Percentiles rank a stretch among this genome's conserved stretches.
phyloP scores from a whole-genome alignment of 805 yeast genomes.

The Candida pseudofarinosa region DNA sequence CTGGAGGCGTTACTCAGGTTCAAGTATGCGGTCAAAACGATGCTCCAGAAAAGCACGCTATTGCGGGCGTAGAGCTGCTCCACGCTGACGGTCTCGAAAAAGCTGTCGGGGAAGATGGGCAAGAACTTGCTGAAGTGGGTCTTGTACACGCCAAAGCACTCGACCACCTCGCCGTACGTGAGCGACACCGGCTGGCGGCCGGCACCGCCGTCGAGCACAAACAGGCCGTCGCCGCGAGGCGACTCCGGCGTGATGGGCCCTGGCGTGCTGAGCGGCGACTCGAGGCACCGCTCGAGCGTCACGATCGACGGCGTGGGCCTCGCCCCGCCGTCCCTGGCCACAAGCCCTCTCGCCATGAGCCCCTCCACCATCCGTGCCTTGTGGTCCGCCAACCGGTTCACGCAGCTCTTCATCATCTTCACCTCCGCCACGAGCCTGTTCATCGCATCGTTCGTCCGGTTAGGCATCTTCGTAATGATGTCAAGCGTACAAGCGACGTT shows the following conservation, averaged over 20 bases:
- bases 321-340: not conserved
- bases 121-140: slow-evolving; percentile 25
- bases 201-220: not conserved
- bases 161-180: slow-evolving; percentile 11
- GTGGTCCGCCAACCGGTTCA: slow-evolving; percentile 21
- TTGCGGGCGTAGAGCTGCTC: slow-evolving; percentile 21
- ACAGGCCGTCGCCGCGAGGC: slow-evolving; percentile 1
- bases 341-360: slow-evolving; percentile 1
- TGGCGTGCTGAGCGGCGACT: slow-evolving; percentile 10
- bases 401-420: slow-evolving; percentile 14
- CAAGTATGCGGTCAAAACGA: slow-evolving; percentile 31
- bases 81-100: slow-evolving; percentile 13
- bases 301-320: slow-evolving; percentile 16
- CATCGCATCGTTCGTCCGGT: slow-evolving; percentile 30
- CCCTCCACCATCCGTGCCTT: slow-evolving; percentile 14
- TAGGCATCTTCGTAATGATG: slow-evolving; percentile 47
- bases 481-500: slow-evolving; percentile 53
- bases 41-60: slow-evolving; percentile 39
- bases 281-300: slow-evolving; percentile 20
- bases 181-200: slow-evolving; percentile 7
- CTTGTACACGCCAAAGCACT: slow-evolving; percentile 19
- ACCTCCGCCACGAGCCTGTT: slow-evolving; percentile 26
- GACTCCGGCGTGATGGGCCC: slow-evolving; percentile 3
- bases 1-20: slow-evolving; percentile 14
- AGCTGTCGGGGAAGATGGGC: slow-evolving; percentile 28